phyloP scores from a whole-genome alignment of 306 rosid species.

The Cucumis melo region DNA sequence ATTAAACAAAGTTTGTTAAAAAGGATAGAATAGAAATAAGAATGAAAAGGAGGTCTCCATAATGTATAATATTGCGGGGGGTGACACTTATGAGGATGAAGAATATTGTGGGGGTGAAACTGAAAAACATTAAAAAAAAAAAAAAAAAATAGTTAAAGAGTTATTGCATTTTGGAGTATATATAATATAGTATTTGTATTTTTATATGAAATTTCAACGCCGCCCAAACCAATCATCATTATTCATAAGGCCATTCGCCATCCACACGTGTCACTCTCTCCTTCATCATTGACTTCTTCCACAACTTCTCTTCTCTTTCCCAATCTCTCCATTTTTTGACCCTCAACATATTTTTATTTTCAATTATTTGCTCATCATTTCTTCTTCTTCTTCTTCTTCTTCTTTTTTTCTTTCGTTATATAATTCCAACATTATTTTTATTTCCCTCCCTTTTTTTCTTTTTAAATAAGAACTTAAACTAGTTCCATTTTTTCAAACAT shows the following conservation, averaged over 20 bases:
- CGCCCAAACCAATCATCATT: not conserved
- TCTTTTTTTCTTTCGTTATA: no score
- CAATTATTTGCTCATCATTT: no score
- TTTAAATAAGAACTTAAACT: no score
- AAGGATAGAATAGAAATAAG: no score
- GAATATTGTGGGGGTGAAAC: not conserved
- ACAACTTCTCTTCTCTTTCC: not conserved
- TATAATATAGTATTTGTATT: no score
- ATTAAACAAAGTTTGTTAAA: not conserved
- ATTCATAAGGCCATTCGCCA: not conserved
- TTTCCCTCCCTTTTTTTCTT: no score
- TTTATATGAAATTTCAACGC: not conserved
- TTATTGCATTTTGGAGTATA: not conserved
- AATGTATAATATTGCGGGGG: not conserved
- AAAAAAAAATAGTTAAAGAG: not conserved
- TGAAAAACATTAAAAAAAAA: not conserved
- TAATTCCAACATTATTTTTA: no score
- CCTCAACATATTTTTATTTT: not conserved
- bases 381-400: no score
- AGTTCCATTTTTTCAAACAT: no score
- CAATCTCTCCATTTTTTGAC: not conserved
- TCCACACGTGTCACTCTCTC: not conserved
- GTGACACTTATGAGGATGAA: not conserved
- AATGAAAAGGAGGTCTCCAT: not conserved
- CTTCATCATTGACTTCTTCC: not conserved